A percentile compares a stretch with the other conserved stretches of the same genome.
phyloP scores from a whole-genome alignment of 1,284 basidiomycete genomes.

The Cutaneotrichosporon spelunceum region DNA sequence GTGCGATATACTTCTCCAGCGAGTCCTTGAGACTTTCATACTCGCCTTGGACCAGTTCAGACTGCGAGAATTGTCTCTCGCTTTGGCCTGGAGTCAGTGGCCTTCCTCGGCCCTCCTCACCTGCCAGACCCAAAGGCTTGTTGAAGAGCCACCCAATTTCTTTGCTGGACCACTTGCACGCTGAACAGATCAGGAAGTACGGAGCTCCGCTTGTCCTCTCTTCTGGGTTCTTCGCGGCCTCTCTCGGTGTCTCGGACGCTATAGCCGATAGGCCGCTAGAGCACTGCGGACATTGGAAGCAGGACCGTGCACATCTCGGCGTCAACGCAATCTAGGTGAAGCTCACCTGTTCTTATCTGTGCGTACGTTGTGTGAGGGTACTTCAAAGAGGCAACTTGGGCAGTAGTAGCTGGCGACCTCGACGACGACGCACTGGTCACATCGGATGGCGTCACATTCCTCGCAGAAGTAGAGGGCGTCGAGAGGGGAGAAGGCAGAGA shows the following conservation, averaged over 20 bases:
- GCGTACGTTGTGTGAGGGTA: constrained; percentile 90
- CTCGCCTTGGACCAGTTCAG: constrained; percentile 70
- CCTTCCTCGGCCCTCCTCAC: constrained; percentile 52
- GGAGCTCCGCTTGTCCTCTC: constrained; percentile 63
- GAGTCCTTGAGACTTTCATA: constrained; percentile 91
- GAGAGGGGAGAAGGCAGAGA: constrained; percentile 77
- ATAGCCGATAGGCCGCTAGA: constrained; percentile 81
- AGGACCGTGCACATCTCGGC: constrained; percentile 88
- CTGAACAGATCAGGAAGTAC: constrained; percentile 85
- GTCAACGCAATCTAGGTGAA: constrained; percentile 3
- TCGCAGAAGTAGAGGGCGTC: constrained; percentile 93
- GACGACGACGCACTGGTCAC: constrained; percentile 82
- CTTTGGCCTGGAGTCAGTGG: constrained; percentile 65
- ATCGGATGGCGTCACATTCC: constrained; percentile 92
- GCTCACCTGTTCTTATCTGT: constrained; percentile 86
- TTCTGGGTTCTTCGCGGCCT: neutral
- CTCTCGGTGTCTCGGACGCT: constrained; percentile 60
- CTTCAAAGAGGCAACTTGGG: constrained; percentile 98
- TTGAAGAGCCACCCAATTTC: constrained; percentile 89
- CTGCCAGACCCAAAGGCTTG: constrained; percentile 89
- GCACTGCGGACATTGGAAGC: constrained; percentile 93
- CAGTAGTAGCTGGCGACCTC: constrained; percentile 98
- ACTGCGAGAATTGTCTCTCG: constrained; percentile 79
- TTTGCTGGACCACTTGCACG: constrained; percentile 92
- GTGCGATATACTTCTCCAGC: constrained; percentile 73